These are phyloP conservation scores for Silene latifolia DNA, from an alignment of 148 eudicot genomes.

Conservation along the genomic window DNA sequence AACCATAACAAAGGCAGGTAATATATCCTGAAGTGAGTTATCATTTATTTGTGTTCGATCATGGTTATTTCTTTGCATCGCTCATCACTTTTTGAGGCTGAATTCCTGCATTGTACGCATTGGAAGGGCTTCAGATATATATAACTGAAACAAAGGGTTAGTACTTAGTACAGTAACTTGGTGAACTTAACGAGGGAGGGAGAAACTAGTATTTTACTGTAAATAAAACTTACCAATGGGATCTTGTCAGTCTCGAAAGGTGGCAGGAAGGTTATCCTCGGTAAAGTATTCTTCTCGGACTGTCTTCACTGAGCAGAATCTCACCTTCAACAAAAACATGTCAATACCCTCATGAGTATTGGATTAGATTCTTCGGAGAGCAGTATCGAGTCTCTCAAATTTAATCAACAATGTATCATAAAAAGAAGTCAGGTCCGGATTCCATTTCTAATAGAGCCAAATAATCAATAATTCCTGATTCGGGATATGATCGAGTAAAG, in stretches of 20 bases:
- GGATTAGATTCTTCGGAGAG: no score
- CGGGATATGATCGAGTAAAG: no score
- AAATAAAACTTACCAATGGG: not conserved
- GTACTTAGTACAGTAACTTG: not conserved
- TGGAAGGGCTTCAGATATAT: not conserved
- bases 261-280: conserved; percentile 60
- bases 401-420: not conserved
- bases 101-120: not conserved
- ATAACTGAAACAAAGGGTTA: not conserved
- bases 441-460: no score
- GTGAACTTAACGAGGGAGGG: not conserved
- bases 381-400: not conserved
- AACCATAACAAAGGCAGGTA: no score
- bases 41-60: not conserved
- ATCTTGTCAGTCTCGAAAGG: conserved; percentile 41
- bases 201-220: not conserved
- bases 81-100: not conserved
- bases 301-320: conserved; percentile 68
- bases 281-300: conserved; percentile 74
- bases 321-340: conserved; percentile 46
- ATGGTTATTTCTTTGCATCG: not conserved
- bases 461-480: no score
- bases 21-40: not conserved
- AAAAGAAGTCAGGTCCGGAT: not conserved
- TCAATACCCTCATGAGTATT: not conserved